Evolutionary conservation across 2,329 filamentous ascomycete genomes (phyloP), one percentile per base, ranked within the genome.

Genomic region (Ceratocystiopsis sp.): DNA sequence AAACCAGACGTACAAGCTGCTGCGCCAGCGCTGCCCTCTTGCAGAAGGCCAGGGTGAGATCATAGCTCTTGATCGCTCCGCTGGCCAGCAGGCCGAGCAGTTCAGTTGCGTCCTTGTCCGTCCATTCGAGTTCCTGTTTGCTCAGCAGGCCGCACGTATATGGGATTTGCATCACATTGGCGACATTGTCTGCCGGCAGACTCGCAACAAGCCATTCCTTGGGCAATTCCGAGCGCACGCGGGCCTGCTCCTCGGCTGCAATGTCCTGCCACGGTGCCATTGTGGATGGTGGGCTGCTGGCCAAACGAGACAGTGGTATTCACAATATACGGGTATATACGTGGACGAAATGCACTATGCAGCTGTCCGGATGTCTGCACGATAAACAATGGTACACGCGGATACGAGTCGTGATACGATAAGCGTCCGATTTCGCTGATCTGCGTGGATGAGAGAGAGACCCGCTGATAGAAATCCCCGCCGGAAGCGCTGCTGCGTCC

Each of bases 1-100:
- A 6, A 14, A n/a, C 17, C 14, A 29, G 12, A 19, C 41, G 17
- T 42, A 42, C 41, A 9, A 42, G 41, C 41, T 42, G 41, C 19
- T 42, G 41, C 21, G 19, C 35, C 17, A 42, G 9, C 14, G 41
- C 35, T 6, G 41, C 41, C 25, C 41, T 17, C 41, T 42, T 42
- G 41, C 35, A 38, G 33, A 42, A 42, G 2, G 41, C 41, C 35
- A 37, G 14, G 13, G 41, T 42, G 34, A 42, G 32, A 35, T 41
- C 40, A 16, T 41, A 36, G 18, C 40, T 41, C 17, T 41, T 41
- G 32, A 16, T 32, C 40, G 25, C 14, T 8, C 40, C 40, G 32
- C 32, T 35, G 40, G 40, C 33, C 18, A 41, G 32, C 40, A 41
- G 12, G 16, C 14, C 40, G 1, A 41, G 40, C 33, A 41, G 40